Evolutionary conservation across 164 flowering plant genomes (phyloP), one percentile per base, ranked within the genome.

Genomic region (Berberis vulgaris): DNA sequence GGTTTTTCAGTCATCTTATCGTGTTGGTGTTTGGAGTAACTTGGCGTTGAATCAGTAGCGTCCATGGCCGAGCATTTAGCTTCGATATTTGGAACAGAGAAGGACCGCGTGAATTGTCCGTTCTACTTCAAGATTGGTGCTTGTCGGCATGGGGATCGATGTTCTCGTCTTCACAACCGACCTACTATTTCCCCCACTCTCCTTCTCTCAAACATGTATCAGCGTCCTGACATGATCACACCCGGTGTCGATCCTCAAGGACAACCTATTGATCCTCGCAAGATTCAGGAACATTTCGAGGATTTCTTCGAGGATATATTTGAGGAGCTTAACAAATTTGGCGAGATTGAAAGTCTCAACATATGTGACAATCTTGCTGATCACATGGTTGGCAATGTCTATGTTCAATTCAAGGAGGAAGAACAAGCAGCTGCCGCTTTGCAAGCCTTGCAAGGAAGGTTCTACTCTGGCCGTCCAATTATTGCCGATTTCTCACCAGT

Each of bases 381-480:
- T 70, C 96, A 86, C 73, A 83, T 88, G 96, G 78, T 86, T 12
- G 96, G 96, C 0, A 89, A 89, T 67, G 96, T 89, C 3, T 89
- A 86, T 45, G 88, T 79, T 13, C 94, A 84, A 75, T 89, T 89
- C 77, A 85, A 73, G 69, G 96, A 89, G 82, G 94, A 89, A 71
- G 94, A 87, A 6, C 89, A 89, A 60, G 96, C 96, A 1, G 87
- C 85, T 1, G 82, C 85, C 2, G 96, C 96, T 5, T 52, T 89
- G 7, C 80, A 77, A 65, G 80, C 82, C 10, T 64, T 88, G 13
- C 81, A 76, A 49, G 92, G 90, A 2, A 70, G 96, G 5, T 88
- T 79, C 67, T 88, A 88, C 72, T 81, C 84, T n/a, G 93, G 89
- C 7, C 88, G 86, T n/a, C 93, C 93, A 4, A 87, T 87, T 45